These are phyloP conservation scores for Saturnispora quitensis DNA, from an alignment of 805 yeast species.

Conservation along the genomic window DNA sequence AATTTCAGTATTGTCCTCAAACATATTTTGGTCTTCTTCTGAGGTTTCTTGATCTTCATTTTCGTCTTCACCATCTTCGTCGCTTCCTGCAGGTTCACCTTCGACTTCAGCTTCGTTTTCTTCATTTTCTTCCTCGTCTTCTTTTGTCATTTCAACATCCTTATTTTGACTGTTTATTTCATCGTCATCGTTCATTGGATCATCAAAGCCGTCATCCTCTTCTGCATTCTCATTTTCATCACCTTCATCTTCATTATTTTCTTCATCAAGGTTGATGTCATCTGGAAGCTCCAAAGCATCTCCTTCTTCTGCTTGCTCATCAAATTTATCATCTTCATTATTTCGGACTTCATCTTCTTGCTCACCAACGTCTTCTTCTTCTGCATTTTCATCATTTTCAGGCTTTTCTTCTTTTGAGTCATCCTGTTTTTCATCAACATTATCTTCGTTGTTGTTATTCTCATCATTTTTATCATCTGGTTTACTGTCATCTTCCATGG, in stretches of 20 bases:
- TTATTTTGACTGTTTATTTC: conserved; percentile 20
- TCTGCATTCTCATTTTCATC: conserved; percentile 20
- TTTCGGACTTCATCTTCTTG: conserved; percentile 71
- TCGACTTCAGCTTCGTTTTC: conserved; percentile 21
- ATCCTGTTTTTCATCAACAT: conserved; percentile 29
- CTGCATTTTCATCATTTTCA: conserved; percentile 40
- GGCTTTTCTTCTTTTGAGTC: conserved; percentile 31
- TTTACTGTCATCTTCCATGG: conserved; percentile 30
- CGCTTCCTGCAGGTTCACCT: conserved; percentile 22
- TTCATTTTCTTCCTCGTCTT: conserved; percentile 22
- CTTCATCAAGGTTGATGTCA: conserved; percentile 76
- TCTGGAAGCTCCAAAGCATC: conserved; percentile 90
- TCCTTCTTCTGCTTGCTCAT: conserved; percentile 66
- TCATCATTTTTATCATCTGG: conserved; percentile 22
- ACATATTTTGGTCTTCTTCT: conserved; percentile 16
- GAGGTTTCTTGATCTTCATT: conserved; percentile 25
- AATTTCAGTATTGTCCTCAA: conserved; percentile 14
- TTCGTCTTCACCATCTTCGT: conserved; percentile 22
- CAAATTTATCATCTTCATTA: conserved; percentile 59
- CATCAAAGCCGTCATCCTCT: conserved; percentile 22
- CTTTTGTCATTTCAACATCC: conserved; percentile 24
- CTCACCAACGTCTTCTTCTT: conserved; percentile 69
- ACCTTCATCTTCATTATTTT: conserved; percentile 24
- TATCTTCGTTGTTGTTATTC: conserved; percentile 28
- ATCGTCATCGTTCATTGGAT: conserved; percentile 18